These are phyloP conservation scores for Trichoderma citrinoviride DNA, from an alignment of 2,329 filamentous ascomycete species.

Conservation along the genomic window DNA sequence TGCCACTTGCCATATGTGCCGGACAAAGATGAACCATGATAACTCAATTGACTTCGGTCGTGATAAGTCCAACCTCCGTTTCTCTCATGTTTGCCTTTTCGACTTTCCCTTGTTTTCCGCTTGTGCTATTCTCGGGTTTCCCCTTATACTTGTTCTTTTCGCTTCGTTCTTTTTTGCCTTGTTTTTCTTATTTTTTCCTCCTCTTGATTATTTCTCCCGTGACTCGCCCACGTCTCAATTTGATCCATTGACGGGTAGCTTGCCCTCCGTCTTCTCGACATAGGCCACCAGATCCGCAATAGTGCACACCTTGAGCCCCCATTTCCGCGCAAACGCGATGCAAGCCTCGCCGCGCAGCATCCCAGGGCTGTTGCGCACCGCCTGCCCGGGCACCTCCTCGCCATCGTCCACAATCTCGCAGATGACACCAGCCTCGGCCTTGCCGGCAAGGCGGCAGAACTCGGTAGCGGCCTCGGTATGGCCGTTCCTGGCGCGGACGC, in stretches of 20 bases:
- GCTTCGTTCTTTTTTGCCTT: neutral
- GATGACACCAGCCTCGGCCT: slow-evolving; percentile 74
- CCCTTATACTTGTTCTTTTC: neutral
- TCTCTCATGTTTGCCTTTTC: neutral
- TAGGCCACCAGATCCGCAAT: slow-evolving; percentile 86
- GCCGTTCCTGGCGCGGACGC: slow-evolving; percentile 73
- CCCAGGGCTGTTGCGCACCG: slow-evolving; percentile 64
- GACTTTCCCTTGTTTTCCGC: neutral
- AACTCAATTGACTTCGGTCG: neutral
- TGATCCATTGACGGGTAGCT: slow-evolving; percentile 42
- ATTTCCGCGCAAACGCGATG: slow-evolving; percentile 80
- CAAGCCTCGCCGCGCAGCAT: slow-evolving; percentile 93
- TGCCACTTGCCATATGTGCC: neutral
- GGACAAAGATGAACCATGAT: neutral
- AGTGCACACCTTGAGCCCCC: slow-evolving; percentile 89
- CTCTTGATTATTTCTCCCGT: neutral
- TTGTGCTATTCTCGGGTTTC: neutral
- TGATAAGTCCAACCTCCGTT: neutral
- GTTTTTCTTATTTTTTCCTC: neutral
- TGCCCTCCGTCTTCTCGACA: slow-evolving; percentile 72
- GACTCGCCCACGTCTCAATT: neutral
- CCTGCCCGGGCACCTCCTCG: slow-evolving; percentile 63
- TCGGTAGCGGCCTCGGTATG: slow-evolving; percentile 95
- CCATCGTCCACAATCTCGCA: slow-evolving; percentile 91
- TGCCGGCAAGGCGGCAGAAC: slow-evolving; percentile 81